Percentiles rank a stretch among this genome's conserved stretches.
These are phyloP conservation scores for Euphrasia confusa DNA, from an alignment of 257 asterid species.

Conservation along the genomic window DNA sequence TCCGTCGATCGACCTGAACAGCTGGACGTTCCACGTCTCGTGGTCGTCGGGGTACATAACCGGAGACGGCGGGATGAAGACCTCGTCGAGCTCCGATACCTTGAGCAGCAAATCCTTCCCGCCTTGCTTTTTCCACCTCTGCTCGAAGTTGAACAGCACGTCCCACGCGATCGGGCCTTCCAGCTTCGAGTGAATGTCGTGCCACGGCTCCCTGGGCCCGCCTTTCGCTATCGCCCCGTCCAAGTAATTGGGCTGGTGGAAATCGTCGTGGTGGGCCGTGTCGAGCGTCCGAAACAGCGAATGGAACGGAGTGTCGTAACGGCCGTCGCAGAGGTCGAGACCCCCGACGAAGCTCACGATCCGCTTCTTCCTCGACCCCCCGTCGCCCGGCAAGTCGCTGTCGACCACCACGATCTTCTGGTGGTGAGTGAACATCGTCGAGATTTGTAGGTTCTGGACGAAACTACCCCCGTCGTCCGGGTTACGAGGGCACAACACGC, in stretches of 20 bases:
- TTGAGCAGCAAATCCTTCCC: conserved; percentile 62
- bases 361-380: conserved; percentile 41
- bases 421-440: conserved; percentile 89
- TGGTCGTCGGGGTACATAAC: conserved; percentile 62
- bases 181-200: conserved; percentile 69
- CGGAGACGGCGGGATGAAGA: conserved; percentile 69
- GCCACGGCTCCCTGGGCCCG: conserved; percentile 94
- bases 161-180: conserved; percentile 95
- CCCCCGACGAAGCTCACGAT: conserved; percentile 88
- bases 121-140: conserved; percentile 88
- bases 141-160: conserved; percentile 75
- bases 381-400: conserved; percentile 41
- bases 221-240: conserved; percentile 64
- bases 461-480: conserved; percentile 85
- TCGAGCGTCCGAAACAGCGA: conserved; percentile 77
- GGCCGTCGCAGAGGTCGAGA: conserved; percentile 80
- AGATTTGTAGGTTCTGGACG: conserved; percentile 62
- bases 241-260: conserved; percentile 74
- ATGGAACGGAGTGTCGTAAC: conserved; percentile 80
- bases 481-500: conserved; percentile 72
- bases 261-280: conserved; percentile 78
- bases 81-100: conserved; percentile 53
- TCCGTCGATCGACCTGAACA: conserved; percentile 83
- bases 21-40: conserved; percentile 81
- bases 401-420: conserved; percentile 79